Base-by-base conservation (phyloP, 768 basidiomycete species). In the Amanita pseudoporphyria region DNA sequence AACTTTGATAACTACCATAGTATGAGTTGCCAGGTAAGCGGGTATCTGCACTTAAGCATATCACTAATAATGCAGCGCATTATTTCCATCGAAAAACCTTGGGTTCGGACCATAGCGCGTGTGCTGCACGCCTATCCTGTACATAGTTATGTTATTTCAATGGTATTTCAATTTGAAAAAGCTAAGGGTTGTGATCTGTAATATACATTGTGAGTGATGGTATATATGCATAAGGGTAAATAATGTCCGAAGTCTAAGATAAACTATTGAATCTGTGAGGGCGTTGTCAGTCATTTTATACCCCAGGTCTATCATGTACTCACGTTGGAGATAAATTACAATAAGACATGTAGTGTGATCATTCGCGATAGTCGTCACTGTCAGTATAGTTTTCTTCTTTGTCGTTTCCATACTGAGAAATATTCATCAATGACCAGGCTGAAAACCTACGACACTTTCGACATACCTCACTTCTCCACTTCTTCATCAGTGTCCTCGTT, bases 401-500 rank as follows among this genome's bases (percentile, higher is more conserved):
- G 22, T 47, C 24, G 38, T 7, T 37, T 6, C 35, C 35, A 37
- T 38, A 47, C 46, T 47, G 35, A 4, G 5, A 21, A 24, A n/a
- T 21, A 6, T 24, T 33, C 46, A 22, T 38, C 21, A 38, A 19
- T 9, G 14, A 28, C 24, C 9, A 21, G 40, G 16, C 12, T 30
- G 13, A 16, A 30, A 38, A n/a, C 26, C 9, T 9, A 26, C 13
- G 13, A 33, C 18, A 44, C 7, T 24, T n/a, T 33, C 9, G n/a
- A 61, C 59, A 45, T 40, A 65, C 70, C 62, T 72, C 67, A 6
- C 54, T 54, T 52, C 67, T 72, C 73, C 73, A 74, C 42, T 59
- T 54, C 42, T 58, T 60, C 71, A 74, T 68, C 9, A 63, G 58
- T 0, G 59, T 60, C 47, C 70, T 62, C 12, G 71, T 67, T 33